These are phyloP conservation scores for Prunella vulgaris DNA, from an alignment of 257 asterid species.

Conservation along the genomic window DNA sequence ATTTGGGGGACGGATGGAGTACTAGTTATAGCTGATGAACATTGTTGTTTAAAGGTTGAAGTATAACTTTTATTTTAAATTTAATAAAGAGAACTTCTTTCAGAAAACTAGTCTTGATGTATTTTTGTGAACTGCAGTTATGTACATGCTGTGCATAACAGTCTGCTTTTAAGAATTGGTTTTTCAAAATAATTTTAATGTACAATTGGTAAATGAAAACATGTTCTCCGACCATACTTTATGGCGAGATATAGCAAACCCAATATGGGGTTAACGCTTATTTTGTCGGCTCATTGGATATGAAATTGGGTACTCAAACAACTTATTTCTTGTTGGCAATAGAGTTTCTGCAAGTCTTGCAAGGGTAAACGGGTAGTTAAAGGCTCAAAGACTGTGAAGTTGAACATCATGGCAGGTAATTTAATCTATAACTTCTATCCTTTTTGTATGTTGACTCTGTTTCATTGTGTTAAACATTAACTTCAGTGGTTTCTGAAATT, in stretches of 20 bases:
- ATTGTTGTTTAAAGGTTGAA: neutral
- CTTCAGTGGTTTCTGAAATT: neutral
- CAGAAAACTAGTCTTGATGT: neutral
- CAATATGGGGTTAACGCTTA: neutral
- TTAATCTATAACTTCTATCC: neutral
- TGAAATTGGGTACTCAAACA: neutral
- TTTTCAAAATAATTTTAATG: neutral
- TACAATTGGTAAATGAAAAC: neutral
- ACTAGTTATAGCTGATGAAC: constrained; percentile 5
- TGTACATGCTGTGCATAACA: neutral
- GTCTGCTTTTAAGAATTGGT: constrained; percentile 4
- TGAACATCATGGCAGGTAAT: constrained; percentile 80
- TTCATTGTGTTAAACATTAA: neutral
- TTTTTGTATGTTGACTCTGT: neutral
- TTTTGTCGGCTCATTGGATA: neutral
- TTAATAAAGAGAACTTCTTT: constrained; percentile 3
- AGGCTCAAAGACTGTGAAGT: constrained; percentile 69
- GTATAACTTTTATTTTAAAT: too few species aligned
- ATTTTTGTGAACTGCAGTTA: constrained; percentile 13
- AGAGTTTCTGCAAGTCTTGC: constrained; percentile 89
- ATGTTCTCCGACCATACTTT: neutral
- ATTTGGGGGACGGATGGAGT: too few species aligned
- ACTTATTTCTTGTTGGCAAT: constrained; percentile 22
- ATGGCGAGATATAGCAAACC: neutral
- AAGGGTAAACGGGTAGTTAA: constrained; percentile 62